Conservation (phyloP, 2,329 filamentous ascomycete species). For the Xylariaceae sp. region DNA sequence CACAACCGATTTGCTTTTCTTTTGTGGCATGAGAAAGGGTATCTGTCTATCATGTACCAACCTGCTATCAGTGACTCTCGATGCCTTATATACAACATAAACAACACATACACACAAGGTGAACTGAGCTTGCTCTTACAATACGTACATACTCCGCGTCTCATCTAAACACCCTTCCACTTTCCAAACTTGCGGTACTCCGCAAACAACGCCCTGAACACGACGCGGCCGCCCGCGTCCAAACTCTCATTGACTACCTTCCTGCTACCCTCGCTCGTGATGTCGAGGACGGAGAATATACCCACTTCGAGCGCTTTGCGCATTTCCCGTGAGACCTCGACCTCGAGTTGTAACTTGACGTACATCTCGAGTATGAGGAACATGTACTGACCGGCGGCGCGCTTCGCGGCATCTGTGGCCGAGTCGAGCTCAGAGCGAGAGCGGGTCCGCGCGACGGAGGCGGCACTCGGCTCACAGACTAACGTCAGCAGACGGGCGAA, state of each 20-base stretch:
- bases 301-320: constrained; percentile 53
- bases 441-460: constrained; percentile 44
- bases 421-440: constrained; percentile 44
- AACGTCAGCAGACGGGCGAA: constrained; percentile 54
- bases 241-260: constrained; percentile 55
- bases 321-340: constrained; percentile 42
- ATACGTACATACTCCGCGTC: background rate
- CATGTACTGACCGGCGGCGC: constrained; percentile 57
- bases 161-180: constrained; percentile 48
- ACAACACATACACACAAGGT: background rate
- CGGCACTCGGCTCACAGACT: constrained; percentile 54
- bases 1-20: too few relatives aligned
- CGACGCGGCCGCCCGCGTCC: constrained; percentile 53
- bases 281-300: constrained; percentile 53
- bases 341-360: constrained; percentile 55
- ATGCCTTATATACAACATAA: background rate
- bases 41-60: background rate
- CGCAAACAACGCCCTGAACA: constrained; percentile 54
- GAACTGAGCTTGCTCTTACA: background rate
- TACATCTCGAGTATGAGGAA: constrained; percentile 55
- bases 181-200: constrained; percentile 59
- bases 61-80: background rate
- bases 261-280: constrained; percentile 50
- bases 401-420: constrained; percentile 56
- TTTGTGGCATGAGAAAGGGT: background rate